Evolutionary conservation across 306 rosid species (phyloP).

Genomic region (Cicer judaicum): DNA sequence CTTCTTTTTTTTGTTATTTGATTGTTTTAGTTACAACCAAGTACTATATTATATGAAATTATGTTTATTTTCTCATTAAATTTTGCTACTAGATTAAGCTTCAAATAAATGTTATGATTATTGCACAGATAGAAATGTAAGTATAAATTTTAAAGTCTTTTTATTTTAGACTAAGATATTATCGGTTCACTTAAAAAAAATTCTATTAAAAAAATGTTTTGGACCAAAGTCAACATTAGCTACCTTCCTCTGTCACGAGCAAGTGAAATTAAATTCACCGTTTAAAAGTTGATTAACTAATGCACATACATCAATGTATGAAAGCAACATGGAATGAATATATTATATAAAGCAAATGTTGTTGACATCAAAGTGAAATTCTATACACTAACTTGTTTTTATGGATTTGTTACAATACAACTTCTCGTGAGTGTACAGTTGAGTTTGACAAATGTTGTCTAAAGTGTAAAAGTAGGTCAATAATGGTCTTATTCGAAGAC

Average conservation of each 20-base stretch:
- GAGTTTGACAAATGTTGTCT: constrained; percentile 45
- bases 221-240: constrained; percentile 21
- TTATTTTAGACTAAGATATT: too few species aligned
- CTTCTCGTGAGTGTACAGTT: constrained; percentile 50
- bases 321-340: constrained; percentile 33
- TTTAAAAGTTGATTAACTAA: constrained; percentile 31
- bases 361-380: constrained; percentile 37
- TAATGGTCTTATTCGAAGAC: constrained; percentile 42
- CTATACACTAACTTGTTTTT: constrained; percentile 18
- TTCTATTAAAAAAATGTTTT: constrained; percentile 17
- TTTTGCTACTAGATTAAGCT: constrained; percentile 14
- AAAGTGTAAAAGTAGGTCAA: constrained; percentile 37
- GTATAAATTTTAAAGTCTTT: too few species aligned
- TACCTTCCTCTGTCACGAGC: constrained; percentile 25
- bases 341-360: constrained; percentile 34
- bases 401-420: constrained; percentile 42
- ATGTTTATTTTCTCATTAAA: constrained; percentile 14
- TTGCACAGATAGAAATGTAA: too few species aligned
- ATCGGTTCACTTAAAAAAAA: too few species aligned
- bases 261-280: constrained; percentile 14
- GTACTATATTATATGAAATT: not conserved
- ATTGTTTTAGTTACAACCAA: not conserved
- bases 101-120: not conserved
- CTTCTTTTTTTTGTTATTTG: constrained; percentile 5
- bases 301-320: constrained; percentile 11